phyloP scores from a whole-genome alignment of 208 protist species.

The Leishmania aethiopica region DNA sequence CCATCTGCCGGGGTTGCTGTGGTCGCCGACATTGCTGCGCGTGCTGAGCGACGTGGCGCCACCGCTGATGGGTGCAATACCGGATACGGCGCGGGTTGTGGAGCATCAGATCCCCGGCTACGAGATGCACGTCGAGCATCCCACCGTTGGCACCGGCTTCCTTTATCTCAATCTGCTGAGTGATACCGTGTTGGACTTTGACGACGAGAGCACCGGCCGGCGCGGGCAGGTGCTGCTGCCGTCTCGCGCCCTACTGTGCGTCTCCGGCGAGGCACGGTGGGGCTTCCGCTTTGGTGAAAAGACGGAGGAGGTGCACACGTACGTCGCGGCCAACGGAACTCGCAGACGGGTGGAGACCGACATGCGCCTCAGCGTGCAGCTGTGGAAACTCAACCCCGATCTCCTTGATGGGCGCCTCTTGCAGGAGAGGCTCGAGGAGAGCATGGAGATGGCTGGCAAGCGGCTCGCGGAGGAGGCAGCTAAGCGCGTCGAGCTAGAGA shows the following conservation, averaged over 20 bases:
- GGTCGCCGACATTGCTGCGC: conserved; percentile 75
- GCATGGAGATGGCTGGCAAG: conserved; percentile 40
- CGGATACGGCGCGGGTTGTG: conserved; percentile 84
- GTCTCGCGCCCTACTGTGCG: conserved; percentile 63
- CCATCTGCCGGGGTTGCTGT: conserved; percentile 71
- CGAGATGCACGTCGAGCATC: conserved; percentile 87
- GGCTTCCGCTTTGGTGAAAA: conserved; percentile 83
- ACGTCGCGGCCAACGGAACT: conserved; percentile 32
- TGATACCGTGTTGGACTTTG: conserved; percentile 81
- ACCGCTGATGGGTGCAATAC: conserved; percentile 40
- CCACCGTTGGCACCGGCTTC: conserved; percentile 78
- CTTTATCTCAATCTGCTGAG: conserved; percentile 80
- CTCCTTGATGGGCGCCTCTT: conserved; percentile 73
- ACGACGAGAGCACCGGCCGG: conserved; percentile 83
- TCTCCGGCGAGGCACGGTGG: conserved; percentile 84
- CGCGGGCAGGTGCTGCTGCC: conserved; percentile 70
- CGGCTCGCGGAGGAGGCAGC: conserved; percentile 29
- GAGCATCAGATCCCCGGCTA: conserved; percentile 87
- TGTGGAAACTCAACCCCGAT: conserved; percentile 73
- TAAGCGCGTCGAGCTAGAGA: conserved; percentile 16
- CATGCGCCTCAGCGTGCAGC: conserved; percentile 80
- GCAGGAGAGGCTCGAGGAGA: conserved; percentile 70
- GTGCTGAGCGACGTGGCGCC: conserved; percentile 41
- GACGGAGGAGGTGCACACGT: conserved; percentile 55
- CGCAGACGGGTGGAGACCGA: conserved; percentile 59